Conservation (phyloP, 352 stramenopile genomes). For the Albugo laibachii region DNA sequence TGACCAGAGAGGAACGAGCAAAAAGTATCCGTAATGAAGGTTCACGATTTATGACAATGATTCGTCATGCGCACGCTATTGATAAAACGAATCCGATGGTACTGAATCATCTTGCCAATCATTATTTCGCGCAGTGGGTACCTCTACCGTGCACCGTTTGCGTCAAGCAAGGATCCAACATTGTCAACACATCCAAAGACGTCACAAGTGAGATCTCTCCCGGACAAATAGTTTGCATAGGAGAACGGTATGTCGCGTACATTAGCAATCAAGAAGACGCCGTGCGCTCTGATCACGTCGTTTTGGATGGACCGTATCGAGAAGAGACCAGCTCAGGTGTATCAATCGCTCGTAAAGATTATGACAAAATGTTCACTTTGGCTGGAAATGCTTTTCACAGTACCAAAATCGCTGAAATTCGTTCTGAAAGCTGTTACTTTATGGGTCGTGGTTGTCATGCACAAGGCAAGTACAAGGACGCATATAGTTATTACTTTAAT, state of each 20-base stretch:
- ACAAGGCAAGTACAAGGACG: constrained; percentile 86
- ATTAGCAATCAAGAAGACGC: constrained; percentile 45
- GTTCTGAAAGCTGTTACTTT: constrained; percentile 92
- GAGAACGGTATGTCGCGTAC: constrained; percentile 81
- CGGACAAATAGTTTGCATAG: constrained; percentile 87
- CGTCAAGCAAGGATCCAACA: constrained; percentile 65
- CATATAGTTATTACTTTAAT: constrained; percentile 93
- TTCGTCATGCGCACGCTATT: constrained; percentile 78
- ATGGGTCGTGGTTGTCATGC: constrained; percentile 91
- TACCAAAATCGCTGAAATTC: constrained; percentile 80
- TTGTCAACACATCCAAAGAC: constrained; percentile 75
- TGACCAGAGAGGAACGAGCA: constrained; percentile 47
- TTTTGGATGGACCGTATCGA: constrained; percentile 61
- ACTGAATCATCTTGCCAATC: constrained; percentile 94
- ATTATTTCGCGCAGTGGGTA: constrained; percentile 97
- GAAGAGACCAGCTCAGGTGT: constrained; percentile 39
- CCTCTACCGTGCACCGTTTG: constrained; percentile 73
- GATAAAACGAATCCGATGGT: constrained; percentile 81
- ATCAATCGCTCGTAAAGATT: constrained; percentile 71
- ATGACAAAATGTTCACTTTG: constrained; percentile 81
- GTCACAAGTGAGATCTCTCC: constrained; percentile 73
- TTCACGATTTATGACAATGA: constrained; percentile 81
- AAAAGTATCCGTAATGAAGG: constrained; percentile 72
- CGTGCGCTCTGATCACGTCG: constrained; percentile 38
- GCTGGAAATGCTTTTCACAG: constrained; percentile 76